Evolutionary conservation across 331 rosid genomes (phyloP).

Genomic region (Telfairia occidentalis): DNA sequence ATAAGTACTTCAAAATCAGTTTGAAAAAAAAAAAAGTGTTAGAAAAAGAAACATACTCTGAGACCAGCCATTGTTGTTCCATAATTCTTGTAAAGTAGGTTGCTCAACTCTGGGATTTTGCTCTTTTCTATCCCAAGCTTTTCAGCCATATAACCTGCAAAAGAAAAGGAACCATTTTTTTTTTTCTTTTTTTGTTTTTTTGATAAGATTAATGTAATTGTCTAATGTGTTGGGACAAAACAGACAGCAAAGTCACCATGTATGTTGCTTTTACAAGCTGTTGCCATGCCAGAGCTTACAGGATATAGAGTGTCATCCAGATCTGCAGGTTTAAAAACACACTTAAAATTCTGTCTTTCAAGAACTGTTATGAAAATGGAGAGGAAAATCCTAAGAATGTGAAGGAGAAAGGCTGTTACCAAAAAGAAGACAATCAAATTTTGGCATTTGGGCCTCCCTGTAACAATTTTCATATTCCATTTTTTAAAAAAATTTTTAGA

Average conservation of each 20-base stretch:
- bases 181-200: too few species aligned
- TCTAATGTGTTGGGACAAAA: background rate
- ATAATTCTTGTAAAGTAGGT: conserved; percentile 69
- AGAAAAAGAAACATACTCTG: conserved; percentile 40
- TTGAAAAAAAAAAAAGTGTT: background rate
- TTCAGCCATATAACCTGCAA: conserved; percentile 64
- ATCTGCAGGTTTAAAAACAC: conserved; percentile 34
- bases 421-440: conserved; percentile 81
- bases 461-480: conserved; percentile 64
- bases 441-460: conserved; percentile 55
- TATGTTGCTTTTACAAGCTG: conserved; percentile 47
- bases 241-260: conserved; percentile 33
- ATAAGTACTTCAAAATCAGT: background rate
- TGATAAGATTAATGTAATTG: background rate
- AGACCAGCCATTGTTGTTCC: conserved; percentile 97
- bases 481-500: too few species aligned
- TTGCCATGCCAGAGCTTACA: conserved; percentile 59
- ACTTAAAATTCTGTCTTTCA: background rate
- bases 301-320: conserved; percentile 93
- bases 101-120: conserved; percentile 50
- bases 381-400: too few species aligned
- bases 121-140: conserved; percentile 65
- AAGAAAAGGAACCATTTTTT: background rate
- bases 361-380: background rate
- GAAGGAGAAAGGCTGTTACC: conserved; percentile 35